phyloP scores from a whole-genome alignment of 2,329 filamentous ascomycete species.

The Alternaria viburni region DNA sequence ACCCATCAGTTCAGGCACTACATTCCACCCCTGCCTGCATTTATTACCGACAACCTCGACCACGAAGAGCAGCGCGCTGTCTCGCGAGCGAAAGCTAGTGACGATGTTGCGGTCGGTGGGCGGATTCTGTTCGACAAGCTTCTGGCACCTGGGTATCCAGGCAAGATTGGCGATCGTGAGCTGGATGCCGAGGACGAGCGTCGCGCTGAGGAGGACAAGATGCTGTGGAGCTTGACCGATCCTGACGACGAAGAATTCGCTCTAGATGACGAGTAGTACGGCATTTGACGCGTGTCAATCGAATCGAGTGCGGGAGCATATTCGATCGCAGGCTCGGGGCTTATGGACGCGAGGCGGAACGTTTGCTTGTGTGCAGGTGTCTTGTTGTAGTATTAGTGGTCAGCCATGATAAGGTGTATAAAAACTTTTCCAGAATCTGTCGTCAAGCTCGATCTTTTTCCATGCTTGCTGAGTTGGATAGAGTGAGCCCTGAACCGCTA shows the following conservation, averaged over 20 bases:
- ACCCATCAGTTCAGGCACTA: neutral
- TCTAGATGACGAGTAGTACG: neutral
- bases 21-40: neutral
- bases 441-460: neutral
- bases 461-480: neutral
- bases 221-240: neutral
- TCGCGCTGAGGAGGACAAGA: neutral
- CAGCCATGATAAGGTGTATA: neutral
- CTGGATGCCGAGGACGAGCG: neutral
- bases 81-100: neutral
- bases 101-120: neutral
- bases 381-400: neutral
- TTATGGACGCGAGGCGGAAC: neutral
- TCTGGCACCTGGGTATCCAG: neutral
- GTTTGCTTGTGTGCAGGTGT: neutral
- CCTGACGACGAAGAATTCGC: neutral
- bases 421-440: neutral
- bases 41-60: neutral
- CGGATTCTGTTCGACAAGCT: neutral
- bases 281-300: neutral
- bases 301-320: neutral
- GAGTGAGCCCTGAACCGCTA: neutral
- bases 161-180: neutral
- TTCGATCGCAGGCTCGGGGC: neutral
- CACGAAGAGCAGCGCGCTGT: neutral